Evolutionary conservation across 306 rosid species (phyloP).

Genomic region (Ormosia semicastrata): DNA sequence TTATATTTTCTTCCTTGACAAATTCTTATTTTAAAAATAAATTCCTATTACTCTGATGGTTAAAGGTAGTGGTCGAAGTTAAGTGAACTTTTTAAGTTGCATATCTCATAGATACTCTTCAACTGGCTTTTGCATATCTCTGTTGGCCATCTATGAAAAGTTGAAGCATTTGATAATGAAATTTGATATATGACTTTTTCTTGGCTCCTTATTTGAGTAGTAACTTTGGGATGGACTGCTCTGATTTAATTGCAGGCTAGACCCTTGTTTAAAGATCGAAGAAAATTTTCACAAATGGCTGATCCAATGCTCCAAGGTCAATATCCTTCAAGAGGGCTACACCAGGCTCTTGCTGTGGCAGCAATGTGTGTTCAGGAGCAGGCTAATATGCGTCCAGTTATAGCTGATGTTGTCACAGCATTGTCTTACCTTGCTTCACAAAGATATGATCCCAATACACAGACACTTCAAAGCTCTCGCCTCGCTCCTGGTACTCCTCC

Average conservation of each 20-base stretch:
- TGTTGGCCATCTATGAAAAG: background rate
- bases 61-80: background rate
- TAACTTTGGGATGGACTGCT: slow-evolving; percentile 17
- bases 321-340: slow-evolving; percentile 80
- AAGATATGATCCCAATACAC: slow-evolving; percentile 51
- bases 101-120: background rate
- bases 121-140: background rate
- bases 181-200: background rate
- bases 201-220: background rate
- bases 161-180: background rate
- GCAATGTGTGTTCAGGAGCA: slow-evolving; percentile 99
- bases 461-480: slow-evolving; percentile 53
- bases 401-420: slow-evolving; percentile 97
- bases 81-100: background rate
- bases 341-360: slow-evolving; percentile 95
- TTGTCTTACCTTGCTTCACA: slow-evolving; percentile 84
- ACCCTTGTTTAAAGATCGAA: slow-evolving; percentile 76
- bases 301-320: slow-evolving; percentile 92
- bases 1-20: background rate
- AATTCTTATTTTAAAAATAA: background rate
- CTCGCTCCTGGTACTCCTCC: slow-evolving; percentile 63
- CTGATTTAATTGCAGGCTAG: slow-evolving; percentile 64
- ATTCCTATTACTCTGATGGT: background rate
- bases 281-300: slow-evolving; percentile 83
- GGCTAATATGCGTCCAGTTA: slow-evolving; percentile 86